A percentile compares a stretch with the other conserved stretches of the same genome.
These are phyloP conservation scores for Porcisia hertigi DNA, from an alignment of 208 protist genomes.

Conservation along the genomic window DNA sequence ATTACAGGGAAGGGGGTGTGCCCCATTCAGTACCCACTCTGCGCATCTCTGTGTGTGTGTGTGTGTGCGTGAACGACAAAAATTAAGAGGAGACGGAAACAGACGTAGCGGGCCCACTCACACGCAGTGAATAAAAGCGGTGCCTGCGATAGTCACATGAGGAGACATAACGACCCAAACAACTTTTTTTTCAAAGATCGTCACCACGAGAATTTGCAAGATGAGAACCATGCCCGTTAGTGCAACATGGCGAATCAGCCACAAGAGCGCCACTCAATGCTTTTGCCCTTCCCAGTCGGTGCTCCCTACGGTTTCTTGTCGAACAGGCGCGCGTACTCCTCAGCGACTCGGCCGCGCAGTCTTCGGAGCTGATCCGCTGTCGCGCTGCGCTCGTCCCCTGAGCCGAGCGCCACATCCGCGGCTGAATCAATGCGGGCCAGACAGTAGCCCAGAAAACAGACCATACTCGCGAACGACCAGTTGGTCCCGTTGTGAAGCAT, in stretches of 20 bases:
- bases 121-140: too few relatives aligned
- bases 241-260: background rate
- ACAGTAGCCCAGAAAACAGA: conserved; percentile 48
- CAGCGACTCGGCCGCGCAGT: background rate
- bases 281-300: background rate
- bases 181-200: too few relatives aligned
- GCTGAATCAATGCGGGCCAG: background rate
- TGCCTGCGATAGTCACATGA: too few relatives aligned
- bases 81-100: background rate
- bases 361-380: background rate
- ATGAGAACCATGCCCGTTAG: background rate
- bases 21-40: too few relatives aligned
- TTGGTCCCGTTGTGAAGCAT: conserved; percentile 67
- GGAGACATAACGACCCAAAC: too few relatives aligned
- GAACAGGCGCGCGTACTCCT: conserved; percentile 1
- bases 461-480: conserved; percentile 61
- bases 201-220: background rate
- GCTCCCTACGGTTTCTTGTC: background rate
- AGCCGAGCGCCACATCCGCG: background rate
- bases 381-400: conserved; percentile 7
- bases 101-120: too few relatives aligned
- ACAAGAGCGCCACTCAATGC: background rate
- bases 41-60: background rate
- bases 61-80: background rate
- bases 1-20: too few relatives aligned